Conservation (phyloP, 352 stramenopile species). For the Plasmopara viticola region DNA sequence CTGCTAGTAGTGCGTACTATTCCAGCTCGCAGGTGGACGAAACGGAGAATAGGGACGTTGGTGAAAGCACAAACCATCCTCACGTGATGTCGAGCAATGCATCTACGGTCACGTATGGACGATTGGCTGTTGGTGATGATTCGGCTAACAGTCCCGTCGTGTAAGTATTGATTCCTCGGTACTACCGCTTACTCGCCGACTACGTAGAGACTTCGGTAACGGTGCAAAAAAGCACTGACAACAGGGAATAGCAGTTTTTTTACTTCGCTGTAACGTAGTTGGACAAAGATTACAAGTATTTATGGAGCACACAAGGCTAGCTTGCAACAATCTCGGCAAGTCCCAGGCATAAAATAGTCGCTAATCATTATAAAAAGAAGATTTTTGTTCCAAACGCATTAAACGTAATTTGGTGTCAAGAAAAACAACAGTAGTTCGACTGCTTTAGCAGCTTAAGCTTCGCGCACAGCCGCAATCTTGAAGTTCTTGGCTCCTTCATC, state of each 20-base stretch:
- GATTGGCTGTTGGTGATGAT: conserved; percentile 17
- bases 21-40: conserved; percentile 38
- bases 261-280: too few species aligned
- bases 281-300: conserved; percentile 16
- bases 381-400: background rate
- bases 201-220: conserved; percentile 8
- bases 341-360: conserved; percentile 7
- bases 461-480: conserved; percentile 37
- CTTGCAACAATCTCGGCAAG: conserved; percentile 5
- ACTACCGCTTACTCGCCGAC: background rate
- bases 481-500: conserved; percentile 29
- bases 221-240: too few species aligned
- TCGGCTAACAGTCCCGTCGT: conserved; percentile 31
- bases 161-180: conserved; percentile 22
- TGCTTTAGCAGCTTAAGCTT: conserved; percentile 22
- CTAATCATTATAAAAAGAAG: conserved; percentile 10
- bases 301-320: conserved; percentile 25
- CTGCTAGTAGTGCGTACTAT: conserved; percentile 52
- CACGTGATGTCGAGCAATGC: conserved; percentile 33
- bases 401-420: background rate
- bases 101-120: conserved; percentile 68
- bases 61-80: conserved; percentile 30
- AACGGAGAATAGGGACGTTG: conserved; percentile 22
- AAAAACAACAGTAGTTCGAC: too few species aligned
- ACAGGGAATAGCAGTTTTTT: too few species aligned